A percentile compares a stretch with the other conserved stretches of the same genome.
Conservation (phyloP, 352 stramenopile species). For the Phytophthora fragariae region DNA sequence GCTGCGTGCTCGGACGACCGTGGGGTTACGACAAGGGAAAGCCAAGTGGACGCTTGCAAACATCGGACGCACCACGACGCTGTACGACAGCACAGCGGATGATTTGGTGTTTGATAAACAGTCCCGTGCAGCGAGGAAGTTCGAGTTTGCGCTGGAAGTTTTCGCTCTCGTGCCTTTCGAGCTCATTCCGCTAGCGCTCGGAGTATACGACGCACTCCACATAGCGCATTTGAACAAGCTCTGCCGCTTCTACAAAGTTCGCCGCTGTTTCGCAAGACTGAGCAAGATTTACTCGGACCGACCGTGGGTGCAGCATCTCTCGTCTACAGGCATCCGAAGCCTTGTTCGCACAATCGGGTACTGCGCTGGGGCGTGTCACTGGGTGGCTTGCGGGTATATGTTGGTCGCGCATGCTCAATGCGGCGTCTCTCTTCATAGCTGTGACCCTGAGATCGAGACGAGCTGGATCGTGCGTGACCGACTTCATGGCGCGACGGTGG, state of each 20-base stretch:
- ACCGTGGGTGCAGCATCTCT: conserved; percentile 48
- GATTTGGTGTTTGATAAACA: neutral
- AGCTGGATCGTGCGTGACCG: conserved; percentile 64
- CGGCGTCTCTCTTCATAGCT: conserved; percentile 53
- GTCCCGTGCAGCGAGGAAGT: conserved; percentile 26
- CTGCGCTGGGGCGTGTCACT: conserved; percentile 46
- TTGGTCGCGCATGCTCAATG: conserved; percentile 37
- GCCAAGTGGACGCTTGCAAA: conserved; percentile 54
- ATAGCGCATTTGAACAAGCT: conserved; percentile 62
- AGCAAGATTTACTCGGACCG: conserved; percentile 55
- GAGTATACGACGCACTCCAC: conserved; percentile 58
- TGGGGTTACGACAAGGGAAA: conserved; percentile 18
- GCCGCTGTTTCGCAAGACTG: conserved; percentile 46
- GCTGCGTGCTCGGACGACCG: neutral
- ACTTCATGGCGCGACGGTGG: conserved; percentile 40
- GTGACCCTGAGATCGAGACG: conserved; percentile 41
- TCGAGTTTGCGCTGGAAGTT: conserved; percentile 49
- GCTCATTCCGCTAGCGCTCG: conserved; percentile 40
- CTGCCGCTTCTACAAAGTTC: conserved; percentile 50
- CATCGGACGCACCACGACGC: conserved; percentile 30
- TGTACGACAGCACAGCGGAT: conserved; percentile 2
- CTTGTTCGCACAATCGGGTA: conserved; percentile 48
- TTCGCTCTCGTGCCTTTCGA: conserved; percentile 62
- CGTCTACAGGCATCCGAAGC: conserved; percentile 57
- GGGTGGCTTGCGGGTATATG: conserved; percentile 70